These are phyloP conservation scores for Durusdinium trenchii DNA, from an alignment of 73 alveolate genomes.

Conservation along the genomic window DNA sequence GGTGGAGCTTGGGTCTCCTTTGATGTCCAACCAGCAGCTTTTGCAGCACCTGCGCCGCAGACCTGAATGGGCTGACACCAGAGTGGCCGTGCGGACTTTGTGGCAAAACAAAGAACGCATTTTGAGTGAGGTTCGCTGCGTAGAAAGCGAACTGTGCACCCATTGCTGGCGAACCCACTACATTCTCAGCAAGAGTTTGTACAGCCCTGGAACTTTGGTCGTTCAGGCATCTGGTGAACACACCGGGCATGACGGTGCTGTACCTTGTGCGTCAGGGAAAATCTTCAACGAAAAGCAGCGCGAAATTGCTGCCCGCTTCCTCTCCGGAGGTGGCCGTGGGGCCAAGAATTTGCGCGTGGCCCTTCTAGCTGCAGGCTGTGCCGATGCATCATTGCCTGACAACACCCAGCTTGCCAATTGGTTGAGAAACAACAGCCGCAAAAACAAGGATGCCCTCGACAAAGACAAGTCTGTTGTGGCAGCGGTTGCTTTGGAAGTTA, in stretches of 20 bases:
- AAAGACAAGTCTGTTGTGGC: neutral
- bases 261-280: neutral
- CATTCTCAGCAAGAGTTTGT: neutral
- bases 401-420: neutral
- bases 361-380: neutral
- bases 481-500: neutral
- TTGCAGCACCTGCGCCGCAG: neutral
- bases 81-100: neutral
- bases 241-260: too few species aligned
- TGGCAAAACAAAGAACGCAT: constrained; percentile 22
- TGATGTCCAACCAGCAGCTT: neutral
- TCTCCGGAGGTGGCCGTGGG: neutral
- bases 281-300: neutral
- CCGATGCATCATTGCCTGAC: neutral
- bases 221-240: neutral
- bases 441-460: neutral
- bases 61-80: constrained; percentile 5
- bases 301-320: neutral
- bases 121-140: neutral
- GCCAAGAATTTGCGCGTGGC: neutral
- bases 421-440: neutral
- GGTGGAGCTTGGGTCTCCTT: neutral
- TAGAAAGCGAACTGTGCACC: neutral
- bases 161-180: neutral
- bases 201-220: neutral